Percentiles rank a stretch among this genome's conserved stretches.
phyloP scores from a whole-genome alignment of 305 asterid species.

The Petunia hybrid region DNA sequence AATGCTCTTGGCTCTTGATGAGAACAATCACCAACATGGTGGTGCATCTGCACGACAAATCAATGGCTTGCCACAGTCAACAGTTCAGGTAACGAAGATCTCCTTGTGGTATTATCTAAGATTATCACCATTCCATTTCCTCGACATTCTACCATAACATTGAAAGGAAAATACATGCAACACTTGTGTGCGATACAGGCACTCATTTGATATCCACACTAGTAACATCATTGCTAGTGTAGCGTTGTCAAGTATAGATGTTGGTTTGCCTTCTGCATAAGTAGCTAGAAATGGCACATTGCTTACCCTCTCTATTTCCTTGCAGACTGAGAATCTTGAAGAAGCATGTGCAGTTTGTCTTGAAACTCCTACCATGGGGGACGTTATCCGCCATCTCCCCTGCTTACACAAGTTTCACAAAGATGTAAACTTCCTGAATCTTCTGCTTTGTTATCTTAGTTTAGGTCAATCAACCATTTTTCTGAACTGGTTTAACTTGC shows the following conservation, averaged over 20 bases:
- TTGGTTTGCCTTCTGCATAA: not conserved
- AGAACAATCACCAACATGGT: conserved; percentile 66
- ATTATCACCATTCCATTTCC: not conserved
- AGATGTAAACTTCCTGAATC: conserved; percentile 60
- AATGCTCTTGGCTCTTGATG: conserved; percentile 91
- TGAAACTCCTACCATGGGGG: conserved; percentile 79
- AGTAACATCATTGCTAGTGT: not conserved
- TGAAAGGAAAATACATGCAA: not conserved
- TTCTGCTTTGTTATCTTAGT: not conserved
- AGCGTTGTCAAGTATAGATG: not conserved
- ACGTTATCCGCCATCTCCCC: conserved; percentile 90
- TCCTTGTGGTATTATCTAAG: conserved; percentile 5
- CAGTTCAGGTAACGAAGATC: conserved; percentile 65
- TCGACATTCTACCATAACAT: not conserved
- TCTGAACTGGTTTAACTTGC: conserved; percentile 32
- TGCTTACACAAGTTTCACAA: conserved; percentile 97
- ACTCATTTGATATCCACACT: not conserved
- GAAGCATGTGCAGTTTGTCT: conserved; percentile 93
- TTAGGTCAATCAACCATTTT: not conserved
- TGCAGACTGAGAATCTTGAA: conserved; percentile 71
- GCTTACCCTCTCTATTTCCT: conserved; percentile 17
- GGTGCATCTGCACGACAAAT: conserved; percentile 74
- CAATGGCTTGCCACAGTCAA: conserved; percentile 83
- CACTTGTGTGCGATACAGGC: not conserved
- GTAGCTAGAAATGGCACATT: not conserved